Conservation (phyloP, 345 rosid genomes). For the Excoecaria cochinchinensis region DNA sequence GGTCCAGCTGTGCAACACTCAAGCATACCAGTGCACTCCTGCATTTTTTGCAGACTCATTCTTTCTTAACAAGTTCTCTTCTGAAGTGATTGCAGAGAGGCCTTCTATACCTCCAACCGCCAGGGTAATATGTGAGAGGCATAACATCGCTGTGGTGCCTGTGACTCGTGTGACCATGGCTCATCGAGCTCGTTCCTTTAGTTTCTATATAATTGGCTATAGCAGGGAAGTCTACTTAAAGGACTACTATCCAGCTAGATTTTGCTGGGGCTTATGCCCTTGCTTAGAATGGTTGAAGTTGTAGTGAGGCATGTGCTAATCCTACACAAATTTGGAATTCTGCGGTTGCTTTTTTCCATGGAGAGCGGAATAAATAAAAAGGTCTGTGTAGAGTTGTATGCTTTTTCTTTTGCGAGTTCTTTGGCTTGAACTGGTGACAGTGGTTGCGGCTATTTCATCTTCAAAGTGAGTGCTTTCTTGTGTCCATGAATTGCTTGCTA, state of each 20-base stretch:
- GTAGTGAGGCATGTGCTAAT: constrained; percentile 19
- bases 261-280: constrained; percentile 96
- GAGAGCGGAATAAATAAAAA: not conserved
- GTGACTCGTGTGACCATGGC: constrained; percentile 87
- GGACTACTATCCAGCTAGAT: constrained; percentile 84
- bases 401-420: not conserved
- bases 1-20: constrained; percentile 88
- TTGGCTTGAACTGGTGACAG: not conserved
- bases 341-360: not conserved
- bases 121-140: constrained; percentile 87
- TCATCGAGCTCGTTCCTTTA: constrained; percentile 66
- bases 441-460: not conserved
- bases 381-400: not conserved
- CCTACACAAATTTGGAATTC: no score
- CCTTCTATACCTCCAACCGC: constrained; percentile 67
- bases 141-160: constrained; percentile 80
- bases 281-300: constrained; percentile 86
- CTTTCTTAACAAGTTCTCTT: constrained; percentile 87
- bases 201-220: constrained; percentile 81
- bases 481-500: not conserved
- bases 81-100: constrained; percentile 78
- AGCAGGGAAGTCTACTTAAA: constrained; percentile 84
- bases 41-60: constrained; percentile 90
- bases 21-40: constrained; percentile 85
- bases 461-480: not conserved